Evolutionary conservation across 2,329 filamentous ascomycete genomes (phyloP).

Genomic region (Proliferodiscus dingleyae): DNA sequence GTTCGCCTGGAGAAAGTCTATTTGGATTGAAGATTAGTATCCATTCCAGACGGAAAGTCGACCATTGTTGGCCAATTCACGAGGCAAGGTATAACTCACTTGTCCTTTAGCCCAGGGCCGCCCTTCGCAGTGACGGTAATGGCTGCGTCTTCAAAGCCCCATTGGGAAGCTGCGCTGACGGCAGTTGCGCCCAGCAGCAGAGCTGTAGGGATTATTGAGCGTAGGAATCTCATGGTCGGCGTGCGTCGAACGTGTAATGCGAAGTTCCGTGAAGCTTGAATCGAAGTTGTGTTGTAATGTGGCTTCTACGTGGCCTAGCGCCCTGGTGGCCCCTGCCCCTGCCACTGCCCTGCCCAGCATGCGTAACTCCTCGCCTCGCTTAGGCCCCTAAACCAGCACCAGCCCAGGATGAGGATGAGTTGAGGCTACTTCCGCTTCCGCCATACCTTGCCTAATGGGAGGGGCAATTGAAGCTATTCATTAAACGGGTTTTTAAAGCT

Average conservation of each 20-base stretch:
- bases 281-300: background rate
- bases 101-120: constrained; percentile 49
- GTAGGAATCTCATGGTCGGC: constrained; percentile 37
- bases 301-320: too few species aligned
- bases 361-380: too few species aligned
- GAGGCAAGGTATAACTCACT: constrained; percentile 42
- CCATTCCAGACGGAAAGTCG: constrained; percentile 1
- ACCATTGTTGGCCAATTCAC: background rate
- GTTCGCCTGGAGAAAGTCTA: constrained; percentile 28
- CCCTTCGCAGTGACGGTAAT: constrained; percentile 58
- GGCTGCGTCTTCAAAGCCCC: constrained; percentile 70
- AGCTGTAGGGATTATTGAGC: constrained; percentile 38
- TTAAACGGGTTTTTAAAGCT: too few species aligned
- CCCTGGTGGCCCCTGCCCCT: too few species aligned
- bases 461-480: too few species aligned
- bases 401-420: too few species aligned
- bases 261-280: constrained; percentile 2
- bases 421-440: too few species aligned
- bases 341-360: too few species aligned
- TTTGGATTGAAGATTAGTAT: constrained; percentile 12
- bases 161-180: constrained; percentile 45
- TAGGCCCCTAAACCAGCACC: too few species aligned
- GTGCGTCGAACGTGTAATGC: constrained; percentile 3
- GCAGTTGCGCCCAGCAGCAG: constrained; percentile 38
- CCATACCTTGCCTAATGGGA: too few species aligned